Percentiles rank a stretch among this genome's conserved stretches.
phyloP scores from a whole-genome alignment of 148 eudicot genomes.

The Dianthus caryophyllus region DNA sequence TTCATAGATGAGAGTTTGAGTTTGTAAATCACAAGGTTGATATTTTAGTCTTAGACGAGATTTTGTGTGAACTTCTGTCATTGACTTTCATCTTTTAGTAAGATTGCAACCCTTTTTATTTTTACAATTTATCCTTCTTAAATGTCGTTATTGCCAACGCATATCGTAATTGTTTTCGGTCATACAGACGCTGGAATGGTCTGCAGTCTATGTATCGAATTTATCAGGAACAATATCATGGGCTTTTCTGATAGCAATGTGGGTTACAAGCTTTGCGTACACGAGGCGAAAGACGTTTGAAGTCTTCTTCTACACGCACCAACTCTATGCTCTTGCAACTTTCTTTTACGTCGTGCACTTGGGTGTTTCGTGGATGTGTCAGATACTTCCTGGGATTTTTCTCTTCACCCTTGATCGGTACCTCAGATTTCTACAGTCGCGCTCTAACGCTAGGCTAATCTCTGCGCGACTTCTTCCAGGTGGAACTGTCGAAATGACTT shows the following conservation, averaged over 20 bases:
- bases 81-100: too few species aligned
- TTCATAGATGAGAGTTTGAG: too few species aligned
- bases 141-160: background rate
- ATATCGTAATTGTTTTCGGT: background rate
- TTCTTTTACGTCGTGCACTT: slow-evolving; percentile 49
- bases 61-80: too few species aligned
- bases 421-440: slow-evolving; percentile 52
- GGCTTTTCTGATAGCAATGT: slow-evolving; percentile 33
- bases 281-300: slow-evolving; percentile 48
- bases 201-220: slow-evolving; percentile 31
- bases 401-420: slow-evolving; percentile 56
- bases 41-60: too few species aligned
- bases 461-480: slow-evolving; percentile 52
- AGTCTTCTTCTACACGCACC: slow-evolving; percentile 59
- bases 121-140: background rate
- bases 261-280: slow-evolving; percentile 48
- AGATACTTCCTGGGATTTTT: slow-evolving; percentile 52
- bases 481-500: slow-evolving; percentile 44
- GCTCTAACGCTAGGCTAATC: slow-evolving; percentile 30
- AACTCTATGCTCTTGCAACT: slow-evolving; percentile 42
- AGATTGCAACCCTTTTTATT: too few species aligned
- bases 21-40: too few species aligned
- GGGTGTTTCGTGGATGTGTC: slow-evolving; percentile 45
- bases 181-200: slow-evolving; percentile 42
- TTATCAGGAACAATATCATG: slow-evolving; percentile 45